A percentile compares a stretch with the other conserved stretches of the same genome.
phyloP scores from a whole-genome alignment of 1,284 basidiomycete genomes.

The Pterulicium gracile region DNA sequence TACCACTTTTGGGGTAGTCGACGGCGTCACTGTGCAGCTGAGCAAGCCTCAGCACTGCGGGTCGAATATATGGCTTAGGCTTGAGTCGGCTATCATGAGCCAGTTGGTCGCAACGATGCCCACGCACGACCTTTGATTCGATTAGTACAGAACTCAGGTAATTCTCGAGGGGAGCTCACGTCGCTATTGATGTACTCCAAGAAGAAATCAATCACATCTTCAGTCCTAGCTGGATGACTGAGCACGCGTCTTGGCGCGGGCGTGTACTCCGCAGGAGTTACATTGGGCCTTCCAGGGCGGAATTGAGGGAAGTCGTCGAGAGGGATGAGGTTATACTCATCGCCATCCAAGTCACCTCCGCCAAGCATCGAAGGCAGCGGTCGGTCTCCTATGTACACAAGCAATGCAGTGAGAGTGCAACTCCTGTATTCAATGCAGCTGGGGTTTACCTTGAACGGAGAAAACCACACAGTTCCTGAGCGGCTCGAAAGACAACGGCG shows the following conservation, averaged over 20 bases:
- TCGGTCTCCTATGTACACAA: constrained; percentile 34
- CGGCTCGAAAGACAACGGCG: constrained; percentile 39
- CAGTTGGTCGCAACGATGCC: constrained; percentile 54
- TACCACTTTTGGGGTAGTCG: constrained; percentile 58
- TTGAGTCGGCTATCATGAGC: constrained; percentile 61
- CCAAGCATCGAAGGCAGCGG: constrained; percentile 52
- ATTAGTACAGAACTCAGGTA: constrained; percentile 4
- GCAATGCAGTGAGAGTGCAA: background rate
- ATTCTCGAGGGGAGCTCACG: constrained; percentile 22
- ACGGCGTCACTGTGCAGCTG: constrained; percentile 60
- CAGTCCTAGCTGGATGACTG: constrained; percentile 45
- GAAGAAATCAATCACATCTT: constrained; percentile 65
- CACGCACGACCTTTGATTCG: constrained; percentile 27
- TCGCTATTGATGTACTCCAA: constrained; percentile 63
- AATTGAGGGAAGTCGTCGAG: constrained; percentile 27
- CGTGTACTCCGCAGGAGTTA: constrained; percentile 39
- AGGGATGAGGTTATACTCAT: constrained; percentile 45
- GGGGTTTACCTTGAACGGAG: constrained; percentile 33
- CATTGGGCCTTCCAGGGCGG: constrained; percentile 17
- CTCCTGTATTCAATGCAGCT: background rate
- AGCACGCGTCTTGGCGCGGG: constrained; percentile 37
- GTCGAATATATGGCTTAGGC: constrained; percentile 40
- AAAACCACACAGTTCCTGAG: constrained; percentile 50
- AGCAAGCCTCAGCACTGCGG: constrained; percentile 51
- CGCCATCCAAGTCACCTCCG: constrained; percentile 57